Conservation (phyloP, 2,329 filamentous ascomycete species). For the Metarhizium brunneum region DNA sequence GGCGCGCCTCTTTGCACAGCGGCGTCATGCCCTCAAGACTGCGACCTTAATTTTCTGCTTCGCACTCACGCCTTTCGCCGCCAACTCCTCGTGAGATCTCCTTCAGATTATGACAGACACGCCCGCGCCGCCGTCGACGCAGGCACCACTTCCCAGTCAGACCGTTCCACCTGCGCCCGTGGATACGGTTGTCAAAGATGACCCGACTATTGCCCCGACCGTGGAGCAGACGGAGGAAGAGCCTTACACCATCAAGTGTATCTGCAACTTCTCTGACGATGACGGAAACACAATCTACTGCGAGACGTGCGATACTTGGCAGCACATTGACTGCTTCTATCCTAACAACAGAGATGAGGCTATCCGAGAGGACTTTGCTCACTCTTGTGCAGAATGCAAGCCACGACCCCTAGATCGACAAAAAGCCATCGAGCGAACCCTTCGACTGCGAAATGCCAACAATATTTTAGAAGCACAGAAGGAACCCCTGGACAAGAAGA, state of each 20-base stretch:
- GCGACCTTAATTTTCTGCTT: constrained; percentile 36
- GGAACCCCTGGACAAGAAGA: constrained; percentile 55
- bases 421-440: constrained; percentile 62
- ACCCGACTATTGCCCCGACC: constrained; percentile 29
- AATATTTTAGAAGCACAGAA: constrained; percentile 17
- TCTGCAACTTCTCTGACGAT: constrained; percentile 87
- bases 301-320: constrained; percentile 93
- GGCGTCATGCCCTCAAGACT: constrained; percentile 51
- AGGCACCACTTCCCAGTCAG: constrained; percentile 47
- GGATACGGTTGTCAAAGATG: constrained; percentile 26
- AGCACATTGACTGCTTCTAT: constrained; percentile 97
- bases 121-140: constrained; percentile 42
- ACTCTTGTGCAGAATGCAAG: constrained; percentile 84
- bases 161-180: constrained; percentile 27
- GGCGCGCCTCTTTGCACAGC: constrained; percentile 35
- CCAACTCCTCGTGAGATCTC: constrained; percentile 31
- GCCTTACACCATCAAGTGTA: constrained; percentile 94
- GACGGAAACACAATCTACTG: constrained; percentile 97
- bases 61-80: constrained; percentile 26
- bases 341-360: constrained; percentile 61
- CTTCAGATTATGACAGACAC: constrained; percentile 56
- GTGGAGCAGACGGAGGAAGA: constrained; percentile 57
- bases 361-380: constrained; percentile 61
- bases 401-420: constrained; percentile 66
- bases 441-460: constrained; percentile 44